These are phyloP conservation scores for Aciculosporium take DNA, from an alignment of 2,329 filamentous ascomycete genomes.

Conservation along the genomic window DNA sequence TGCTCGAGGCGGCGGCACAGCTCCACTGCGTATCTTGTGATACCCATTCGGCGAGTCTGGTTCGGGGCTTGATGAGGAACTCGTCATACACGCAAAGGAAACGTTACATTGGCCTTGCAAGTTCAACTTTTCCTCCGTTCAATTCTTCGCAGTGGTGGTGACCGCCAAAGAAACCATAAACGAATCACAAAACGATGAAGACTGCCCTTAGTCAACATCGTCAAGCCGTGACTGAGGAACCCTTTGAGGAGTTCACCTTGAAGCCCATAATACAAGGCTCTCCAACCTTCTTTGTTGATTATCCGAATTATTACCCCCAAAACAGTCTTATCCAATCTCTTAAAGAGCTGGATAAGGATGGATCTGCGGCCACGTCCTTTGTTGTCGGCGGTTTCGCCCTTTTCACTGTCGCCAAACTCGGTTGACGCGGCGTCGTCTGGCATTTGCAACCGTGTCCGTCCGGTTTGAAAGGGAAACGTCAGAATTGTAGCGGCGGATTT, in stretches of 20 bases:
- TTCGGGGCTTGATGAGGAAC: not conserved
- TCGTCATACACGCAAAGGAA: not conserved
- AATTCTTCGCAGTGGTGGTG: conserved; percentile 14
- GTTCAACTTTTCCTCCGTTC: conserved; percentile 5
- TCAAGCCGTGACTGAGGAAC: conserved; percentile 74
- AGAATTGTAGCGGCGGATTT: conserved; percentile 63
- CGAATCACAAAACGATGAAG: conserved; percentile 60
- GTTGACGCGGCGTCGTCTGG: conserved; percentile 19
- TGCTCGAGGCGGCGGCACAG: not conserved
- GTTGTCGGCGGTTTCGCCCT: conserved; percentile 5
- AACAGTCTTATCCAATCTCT: conserved; percentile 33
- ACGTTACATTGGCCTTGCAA: not conserved
- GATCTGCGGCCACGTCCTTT: conserved; percentile 4
- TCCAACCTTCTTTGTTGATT: conserved; percentile 48
- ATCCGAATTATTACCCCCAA: conserved; percentile 48
- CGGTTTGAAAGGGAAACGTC: conserved; percentile 76
- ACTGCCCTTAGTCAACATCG: conserved; percentile 73
- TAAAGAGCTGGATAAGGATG: conserved; percentile 6
- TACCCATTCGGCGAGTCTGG: not conserved
- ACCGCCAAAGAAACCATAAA: conserved; percentile 45
- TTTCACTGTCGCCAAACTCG: conserved; percentile 3
- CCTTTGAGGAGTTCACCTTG: conserved; percentile 65
- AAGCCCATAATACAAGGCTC: conserved; percentile 62
- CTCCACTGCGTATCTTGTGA: not conserved
- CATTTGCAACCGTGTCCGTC: conserved; percentile 66